phyloP scores from a whole-genome alignment of 23 red algal genomes.

The Gracilariopsis chorda region DNA sequence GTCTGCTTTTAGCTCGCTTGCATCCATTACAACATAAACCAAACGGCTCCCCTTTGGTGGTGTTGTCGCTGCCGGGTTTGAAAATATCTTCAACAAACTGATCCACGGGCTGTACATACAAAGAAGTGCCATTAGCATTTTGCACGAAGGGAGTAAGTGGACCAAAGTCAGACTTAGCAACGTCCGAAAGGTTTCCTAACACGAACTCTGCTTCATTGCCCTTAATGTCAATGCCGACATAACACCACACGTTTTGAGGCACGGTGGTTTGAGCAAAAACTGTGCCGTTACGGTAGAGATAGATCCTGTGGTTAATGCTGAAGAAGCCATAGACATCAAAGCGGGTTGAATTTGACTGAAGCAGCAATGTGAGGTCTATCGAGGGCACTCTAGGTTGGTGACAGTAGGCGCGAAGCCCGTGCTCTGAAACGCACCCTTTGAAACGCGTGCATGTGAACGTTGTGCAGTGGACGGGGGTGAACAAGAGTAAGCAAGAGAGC shows the following conservation, averaged over 20 bases:
- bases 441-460: neutral
- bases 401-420: neutral
- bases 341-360: neutral
- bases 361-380: neutral
- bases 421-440: neutral
- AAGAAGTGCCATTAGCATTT: neutral
- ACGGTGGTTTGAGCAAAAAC: neutral
- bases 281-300: neutral
- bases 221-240: neutral
- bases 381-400: neutral
- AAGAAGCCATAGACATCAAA: conserved; percentile 5
- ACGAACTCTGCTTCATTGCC: neutral
- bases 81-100: no score
- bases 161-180: neutral
- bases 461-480: neutral
- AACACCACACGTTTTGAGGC: neutral
- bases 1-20: no score
- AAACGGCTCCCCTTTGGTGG: neutral
- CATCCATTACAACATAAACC: neutral
- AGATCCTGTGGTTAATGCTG: neutral
- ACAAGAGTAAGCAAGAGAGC: neutral
- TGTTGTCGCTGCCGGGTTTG: neutral
- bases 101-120: neutral
- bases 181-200: neutral
- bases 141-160: neutral